phyloP scores from a whole-genome alignment of 352 stramenopile species.

The Phytophthora sp. region DNA sequence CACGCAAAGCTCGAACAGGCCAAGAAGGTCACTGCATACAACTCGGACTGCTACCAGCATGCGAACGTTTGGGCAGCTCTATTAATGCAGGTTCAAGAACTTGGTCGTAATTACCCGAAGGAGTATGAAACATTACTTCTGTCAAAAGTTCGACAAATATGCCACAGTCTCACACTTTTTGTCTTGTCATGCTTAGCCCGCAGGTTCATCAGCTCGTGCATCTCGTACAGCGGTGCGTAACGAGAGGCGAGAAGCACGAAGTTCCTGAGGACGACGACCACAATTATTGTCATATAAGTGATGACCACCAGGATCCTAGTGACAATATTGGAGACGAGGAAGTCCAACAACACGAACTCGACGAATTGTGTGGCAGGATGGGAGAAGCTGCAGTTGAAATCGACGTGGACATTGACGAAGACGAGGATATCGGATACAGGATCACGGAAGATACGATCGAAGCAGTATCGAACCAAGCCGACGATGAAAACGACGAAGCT shows the following conservation, averaged over 20 bases:
- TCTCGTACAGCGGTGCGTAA: constrained; percentile 38
- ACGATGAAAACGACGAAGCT: constrained; percentile 34
- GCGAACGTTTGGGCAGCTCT: constrained; percentile 33
- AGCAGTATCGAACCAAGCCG: constrained; percentile 55
- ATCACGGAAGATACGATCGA: constrained; percentile 23
- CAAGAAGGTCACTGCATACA: constrained; percentile 23
- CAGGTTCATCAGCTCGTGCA: constrained; percentile 52
- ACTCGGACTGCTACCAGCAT: constrained; percentile 16
- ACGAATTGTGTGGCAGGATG: constrained; percentile 28
- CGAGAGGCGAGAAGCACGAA: constrained; percentile 35
- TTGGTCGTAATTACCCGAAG: constrained; percentile 41
- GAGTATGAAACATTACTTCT: constrained; percentile 25
- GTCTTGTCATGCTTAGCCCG: constrained; percentile 28
- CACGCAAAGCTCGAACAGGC: constrained; percentile 36
- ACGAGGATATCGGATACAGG: constrained; percentile 29
- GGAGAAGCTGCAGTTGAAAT: constrained; percentile 28
- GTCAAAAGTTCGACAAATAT: no score
- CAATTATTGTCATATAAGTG: background rate
- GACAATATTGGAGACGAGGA: constrained; percentile 12
- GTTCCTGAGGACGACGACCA: constrained; percentile 37
- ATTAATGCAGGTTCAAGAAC: constrained; percentile 38
- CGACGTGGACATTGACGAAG: constrained; percentile 8
- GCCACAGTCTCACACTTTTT: constrained; percentile 4
- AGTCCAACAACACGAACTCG: constrained; percentile 24
- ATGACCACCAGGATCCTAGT: constrained; percentile 18